Percentiles rank a stretch among this genome's conserved stretches.
phyloP scores from a whole-genome alignment of 257 asterid species.

The Rubia yunnanensis region DNA sequence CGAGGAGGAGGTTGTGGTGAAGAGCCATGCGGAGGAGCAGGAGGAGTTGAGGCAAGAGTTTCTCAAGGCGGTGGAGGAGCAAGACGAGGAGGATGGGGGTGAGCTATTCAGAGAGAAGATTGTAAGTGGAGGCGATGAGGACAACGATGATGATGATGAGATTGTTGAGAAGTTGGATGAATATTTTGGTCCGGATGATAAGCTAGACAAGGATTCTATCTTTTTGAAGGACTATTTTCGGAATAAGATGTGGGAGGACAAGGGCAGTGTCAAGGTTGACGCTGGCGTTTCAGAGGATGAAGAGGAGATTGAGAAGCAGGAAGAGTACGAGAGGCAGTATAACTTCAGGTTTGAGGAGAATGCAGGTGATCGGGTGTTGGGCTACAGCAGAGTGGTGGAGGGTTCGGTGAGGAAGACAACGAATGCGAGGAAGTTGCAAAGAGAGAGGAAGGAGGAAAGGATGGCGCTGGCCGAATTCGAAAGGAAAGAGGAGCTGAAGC shows the following conservation, averaged over 20 bases:
- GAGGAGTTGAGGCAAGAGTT: constrained; percentile 49
- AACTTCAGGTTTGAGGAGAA: constrained; percentile 79
- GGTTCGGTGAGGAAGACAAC: constrained; percentile 84
- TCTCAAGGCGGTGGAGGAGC: constrained; percentile 36
- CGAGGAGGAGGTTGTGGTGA: constrained; percentile 25
- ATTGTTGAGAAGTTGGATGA: constrained; percentile 43
- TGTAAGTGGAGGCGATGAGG: constrained; percentile 20
- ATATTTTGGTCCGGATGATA: constrained; percentile 59
- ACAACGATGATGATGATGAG: constrained; percentile 19
- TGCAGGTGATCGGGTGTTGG: constrained; percentile 68
- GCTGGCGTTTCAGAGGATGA: constrained; percentile 55
- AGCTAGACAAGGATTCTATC: constrained; percentile 41
- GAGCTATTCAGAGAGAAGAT: constrained; percentile 52
- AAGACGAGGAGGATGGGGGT: constrained; percentile 28
- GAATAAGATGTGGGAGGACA: constrained; percentile 49
- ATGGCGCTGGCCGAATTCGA: constrained; percentile 52
- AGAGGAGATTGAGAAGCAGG: constrained; percentile 68
- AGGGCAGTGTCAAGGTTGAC: constrained; percentile 21
- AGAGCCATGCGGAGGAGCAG: constrained; percentile 59
- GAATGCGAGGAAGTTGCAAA: constrained; percentile 56
- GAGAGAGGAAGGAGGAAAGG: constrained; percentile 86
- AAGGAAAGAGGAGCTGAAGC: constrained; percentile 68
- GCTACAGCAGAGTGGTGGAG: constrained; percentile 61
- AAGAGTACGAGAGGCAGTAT: constrained; percentile 64
- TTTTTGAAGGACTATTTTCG: constrained; percentile 56